Evolutionary conservation across 345 rosid genomes (phyloP).

Genomic region (Iberis pinnata): DNA sequence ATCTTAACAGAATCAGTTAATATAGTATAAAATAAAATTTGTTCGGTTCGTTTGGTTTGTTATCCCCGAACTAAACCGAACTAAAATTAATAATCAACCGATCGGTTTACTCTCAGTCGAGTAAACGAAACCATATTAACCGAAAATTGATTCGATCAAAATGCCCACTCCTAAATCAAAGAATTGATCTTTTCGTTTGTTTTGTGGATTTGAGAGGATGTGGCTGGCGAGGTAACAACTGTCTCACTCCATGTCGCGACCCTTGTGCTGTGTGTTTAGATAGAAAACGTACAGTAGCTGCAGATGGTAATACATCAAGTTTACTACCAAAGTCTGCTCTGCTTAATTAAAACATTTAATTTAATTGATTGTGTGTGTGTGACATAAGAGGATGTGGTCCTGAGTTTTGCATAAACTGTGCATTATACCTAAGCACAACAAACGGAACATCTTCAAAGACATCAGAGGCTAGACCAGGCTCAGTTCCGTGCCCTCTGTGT

Average conservation of each 20-base stretch:
- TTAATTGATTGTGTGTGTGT: background rate
- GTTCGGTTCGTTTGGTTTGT: too few relatives aligned
- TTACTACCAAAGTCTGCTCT: background rate
- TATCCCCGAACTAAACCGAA: too few relatives aligned
- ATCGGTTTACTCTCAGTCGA: too few relatives aligned
- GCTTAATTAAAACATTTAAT: background rate
- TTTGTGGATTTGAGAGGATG: slow-evolving; percentile 85
- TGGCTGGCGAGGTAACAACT: slow-evolving; percentile 65
- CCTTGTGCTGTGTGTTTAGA: slow-evolving; percentile 87
- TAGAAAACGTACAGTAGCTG: slow-evolving; percentile 70
- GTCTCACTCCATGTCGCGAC: slow-evolving; percentile 48
- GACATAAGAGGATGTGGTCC: slow-evolving; percentile 69
- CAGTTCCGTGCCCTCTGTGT: slow-evolving; percentile 85
- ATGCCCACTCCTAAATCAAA: too few relatives aligned
- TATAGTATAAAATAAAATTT: too few relatives aligned
- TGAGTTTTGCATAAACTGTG: slow-evolving; percentile 82
- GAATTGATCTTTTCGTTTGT: too few relatives aligned
- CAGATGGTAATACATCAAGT: slow-evolving; percentile 48
- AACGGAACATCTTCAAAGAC: slow-evolving; percentile 37
- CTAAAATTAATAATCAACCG: too few relatives aligned
- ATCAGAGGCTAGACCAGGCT: slow-evolving; percentile 62
- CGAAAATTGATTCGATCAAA: too few relatives aligned
- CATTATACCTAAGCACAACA: slow-evolving; percentile 77
- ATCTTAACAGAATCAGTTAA: too few relatives aligned
- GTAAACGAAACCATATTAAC: too few relatives aligned